phyloP scores from a whole-genome alignment of 2,329 filamentous ascomycete genomes.

The Penicillium sp. region DNA sequence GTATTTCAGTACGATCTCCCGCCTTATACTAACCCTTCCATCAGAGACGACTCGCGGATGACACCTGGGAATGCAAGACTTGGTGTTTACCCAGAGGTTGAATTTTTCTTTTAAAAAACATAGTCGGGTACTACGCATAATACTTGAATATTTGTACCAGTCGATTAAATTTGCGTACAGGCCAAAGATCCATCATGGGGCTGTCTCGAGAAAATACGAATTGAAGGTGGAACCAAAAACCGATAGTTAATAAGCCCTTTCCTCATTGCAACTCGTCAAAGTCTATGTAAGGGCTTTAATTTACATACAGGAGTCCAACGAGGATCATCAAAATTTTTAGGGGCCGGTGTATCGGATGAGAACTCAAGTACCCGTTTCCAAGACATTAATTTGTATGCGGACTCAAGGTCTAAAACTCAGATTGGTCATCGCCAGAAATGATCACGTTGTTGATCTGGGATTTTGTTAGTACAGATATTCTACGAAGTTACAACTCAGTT shows the following conservation, averaged over 20 bases:
- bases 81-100: too few species aligned
- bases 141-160: too few species aligned
- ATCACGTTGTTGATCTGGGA: conserved; percentile 80
- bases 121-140: too few species aligned
- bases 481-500: not conserved
- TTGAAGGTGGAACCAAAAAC: too few species aligned
- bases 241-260: conserved; percentile 21
- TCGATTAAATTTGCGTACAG: too few species aligned
- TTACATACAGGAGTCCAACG: conserved; percentile 20
- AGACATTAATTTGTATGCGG: conserved; percentile 16
- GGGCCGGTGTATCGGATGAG: conserved; percentile 4
- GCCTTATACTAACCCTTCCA: too few species aligned
- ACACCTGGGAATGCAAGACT: too few species aligned
- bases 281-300: conserved; percentile 24
- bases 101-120: too few species aligned
- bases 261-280: conserved; percentile 20
- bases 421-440: conserved; percentile 76
- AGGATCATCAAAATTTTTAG: conserved; percentile 18
- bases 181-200: too few species aligned
- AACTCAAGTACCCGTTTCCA: conserved; percentile 9
- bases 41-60: too few species aligned
- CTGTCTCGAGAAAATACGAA: too few species aligned
- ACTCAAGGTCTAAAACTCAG: conserved; percentile 63
- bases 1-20: too few species aligned
- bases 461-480: conserved; percentile 11